Base-by-base conservation (phyloP, 2,329 filamentous ascomycete genomes). In the Trichophyton verrucosum region DNA sequence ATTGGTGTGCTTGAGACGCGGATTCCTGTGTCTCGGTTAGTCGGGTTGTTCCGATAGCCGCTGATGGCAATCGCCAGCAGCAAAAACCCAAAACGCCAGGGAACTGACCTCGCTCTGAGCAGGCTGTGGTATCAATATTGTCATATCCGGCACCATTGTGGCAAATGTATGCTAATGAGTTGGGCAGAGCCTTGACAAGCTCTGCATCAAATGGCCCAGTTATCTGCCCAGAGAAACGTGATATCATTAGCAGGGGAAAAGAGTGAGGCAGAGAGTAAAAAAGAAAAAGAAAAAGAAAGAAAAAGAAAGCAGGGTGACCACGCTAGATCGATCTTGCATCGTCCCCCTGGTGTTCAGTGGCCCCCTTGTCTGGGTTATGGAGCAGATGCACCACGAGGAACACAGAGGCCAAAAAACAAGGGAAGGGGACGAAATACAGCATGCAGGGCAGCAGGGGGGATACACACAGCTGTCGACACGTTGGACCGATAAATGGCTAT, bases 121-220 rank as follows among this genome's bases (percentile, higher is more conserved):
- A 83, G 22, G 77, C 79, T 0, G 74, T 69, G 13, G 83, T 73
- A 61, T 84, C 81, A 56, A 85, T 78, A 65, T 83, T 83, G 68
- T 84, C 82, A 69, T 85, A 85, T 3, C 82, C 82, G 1, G 82
- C 82, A 15, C 82, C 79, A 63, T 81, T 80, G 65, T 81, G 79
- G 63, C 77, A 79, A 64, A 81, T 78, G 64, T 75, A 80, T 63
- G 75, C 76, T 62, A 80, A 68, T 0, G 75, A 74, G 30, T 67
- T 65, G 0, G 80, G 79, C 2, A 81, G 70, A 9, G 71, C 70
- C 7, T 72, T 70, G 13, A 81, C 66, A 57, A 81, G 64, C 64
- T 81, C 78, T 13, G 70, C 66, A 66, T 82, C 68, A 65, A 82
- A 81, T 11, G 72, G 74, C n/a, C 76, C 76, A 22, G 76, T 78